Evolutionary conservation across 129 eudicot genomes (phyloP), one percentile per base, ranked within the genome.

Genomic region (Chrysanthemum seticuspe): DNA sequence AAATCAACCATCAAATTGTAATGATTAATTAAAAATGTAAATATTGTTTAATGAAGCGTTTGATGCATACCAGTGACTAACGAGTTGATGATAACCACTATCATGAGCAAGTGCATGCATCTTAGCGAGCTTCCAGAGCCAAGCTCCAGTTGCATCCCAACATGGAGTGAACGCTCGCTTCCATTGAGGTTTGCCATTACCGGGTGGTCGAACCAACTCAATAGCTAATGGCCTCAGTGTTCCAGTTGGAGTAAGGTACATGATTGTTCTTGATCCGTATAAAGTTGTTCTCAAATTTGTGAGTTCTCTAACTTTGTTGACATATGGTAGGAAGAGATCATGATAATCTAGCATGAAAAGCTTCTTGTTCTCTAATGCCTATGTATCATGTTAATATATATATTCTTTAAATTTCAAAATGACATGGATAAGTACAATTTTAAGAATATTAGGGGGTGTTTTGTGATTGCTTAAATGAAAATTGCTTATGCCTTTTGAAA

Each of bases 111-210:
- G 89, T 21, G 74, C 91, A 76, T 92, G 98, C 49, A 85, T 69
- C 71, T 92, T 92, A 12, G 98, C 98, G 2, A 92, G 82, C 80
- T 81, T 89, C 98, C 98, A 92, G 2, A 85, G 87, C 98, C 98
- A 92, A 40, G 72, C 63, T 23, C 80, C 78, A 14, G 98, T 92
- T 71, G 96, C 78, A 62, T 87, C 81, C 83, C 84, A 80, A 57
- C 76, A 15, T 0, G 87, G 96, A 8, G 45, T 36, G 58, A 66
- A 87, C 0, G 70, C 92, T 23, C 62, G 58, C 78, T 70, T 89
- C 96, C 96, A 89, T 52, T 81, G 86, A 4, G 89, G 87, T 80
- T 86, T 89, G 13, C 74, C 89, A 3, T 52, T 74, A 7, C 71
- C 34, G 2, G 88, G 89, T 51, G 97, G 97, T 27, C 97, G 73